A percentile compares a stretch with the other conserved stretches of the same genome.
Evolutionary conservation across 768 basidiomycete species (phyloP).

Genomic region (Amanita inopinata): DNA sequence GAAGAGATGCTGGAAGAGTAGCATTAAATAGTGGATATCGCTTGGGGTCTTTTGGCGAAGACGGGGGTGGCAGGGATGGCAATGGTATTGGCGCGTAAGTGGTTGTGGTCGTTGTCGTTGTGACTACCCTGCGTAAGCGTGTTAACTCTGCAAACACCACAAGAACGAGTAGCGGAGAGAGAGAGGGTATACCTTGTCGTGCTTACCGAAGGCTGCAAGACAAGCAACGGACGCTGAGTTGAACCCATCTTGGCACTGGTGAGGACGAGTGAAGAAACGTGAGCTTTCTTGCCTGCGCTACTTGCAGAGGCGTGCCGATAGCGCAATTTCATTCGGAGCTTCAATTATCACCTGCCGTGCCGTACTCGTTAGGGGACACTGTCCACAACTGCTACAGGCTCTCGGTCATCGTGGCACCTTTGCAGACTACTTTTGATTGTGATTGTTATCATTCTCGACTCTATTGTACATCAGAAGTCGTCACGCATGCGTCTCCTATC

Average conservation of each 20-base stretch:
- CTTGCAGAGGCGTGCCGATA: neutral
- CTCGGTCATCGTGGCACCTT: too few species aligned
- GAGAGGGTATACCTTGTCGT: constrained; percentile 62
- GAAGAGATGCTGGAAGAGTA: constrained; percentile 60
- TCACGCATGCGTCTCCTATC: too few species aligned
- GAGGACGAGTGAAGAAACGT: constrained; percentile 17
- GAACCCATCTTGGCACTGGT: constrained; percentile 45
- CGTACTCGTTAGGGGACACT: too few species aligned
- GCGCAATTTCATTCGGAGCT: constrained; percentile 16
- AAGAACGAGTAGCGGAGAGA: neutral
- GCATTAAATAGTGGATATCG: constrained; percentile 72
- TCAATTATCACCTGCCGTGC: neutral
- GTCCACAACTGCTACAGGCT: too few species aligned
- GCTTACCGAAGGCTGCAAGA: constrained; percentile 74
- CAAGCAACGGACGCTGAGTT: constrained; percentile 50
- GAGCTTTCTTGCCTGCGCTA: constrained; percentile 9
- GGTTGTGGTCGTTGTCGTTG: constrained; percentile 87
- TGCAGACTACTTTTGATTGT: too few species aligned
- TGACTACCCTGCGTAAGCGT: constrained; percentile 60
- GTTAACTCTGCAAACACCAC: constrained; percentile 16
- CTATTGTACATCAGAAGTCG: too few species aligned
- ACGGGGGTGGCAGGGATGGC: constrained; percentile 61
- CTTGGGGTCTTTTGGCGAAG: constrained; percentile 69
- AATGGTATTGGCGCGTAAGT: constrained; percentile 83
- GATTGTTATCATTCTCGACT: too few species aligned